Evolutionary conservation across 2,329 filamentous ascomycete species (phyloP), one percentile per base, ranked within the genome.

Genomic region (Colletotrichum sp.): DNA sequence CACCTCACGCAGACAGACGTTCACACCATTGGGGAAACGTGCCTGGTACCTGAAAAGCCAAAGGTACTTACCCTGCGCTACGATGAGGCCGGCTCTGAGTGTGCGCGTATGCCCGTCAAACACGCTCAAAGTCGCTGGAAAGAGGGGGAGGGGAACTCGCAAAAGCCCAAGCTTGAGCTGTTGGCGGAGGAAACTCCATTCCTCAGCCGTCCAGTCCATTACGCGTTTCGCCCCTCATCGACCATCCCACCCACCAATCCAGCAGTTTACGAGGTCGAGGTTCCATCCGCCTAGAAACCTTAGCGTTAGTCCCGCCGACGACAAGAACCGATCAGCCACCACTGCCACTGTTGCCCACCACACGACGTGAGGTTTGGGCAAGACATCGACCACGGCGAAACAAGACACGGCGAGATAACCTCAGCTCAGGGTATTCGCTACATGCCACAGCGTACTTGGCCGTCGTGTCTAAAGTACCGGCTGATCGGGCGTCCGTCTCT

Each of bases 191-290:
- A 36, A 52, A 70, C 32, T 68, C 63, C 69, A 70, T 28, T 55
- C 74, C 44, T 44, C 60, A 63, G 67, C 71, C 63, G 24, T 28
- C 26, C 55, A 18, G 63, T 60, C 44, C 71, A 77, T 77, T 77
- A 77, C 75, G 75, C 75, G 75, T 77, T 73, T 77, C 72, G 75
- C 75, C 75, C 75, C 75, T 77, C 71, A 39, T 67, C 66, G 49
- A 66, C 70, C 60, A 74, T 72, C 55, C 69, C 70, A 71, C 69
- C 69, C 65, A 52, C 63, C 64, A 74, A 74, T 52, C 72, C 55
- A 55, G 26, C 24, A 30, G 18, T 59, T 67, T 63, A 62, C 63
- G 36, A 44, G 60, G 26, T 32, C 32, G 70, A 76, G 57, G 71
- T 74, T 64, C 70, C 70, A 64, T 66, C 60, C 52, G 30, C 71